phyloP scores from a whole-genome alignment of 768 basidiomycete species.

The Mycena chlorophos region DNA sequence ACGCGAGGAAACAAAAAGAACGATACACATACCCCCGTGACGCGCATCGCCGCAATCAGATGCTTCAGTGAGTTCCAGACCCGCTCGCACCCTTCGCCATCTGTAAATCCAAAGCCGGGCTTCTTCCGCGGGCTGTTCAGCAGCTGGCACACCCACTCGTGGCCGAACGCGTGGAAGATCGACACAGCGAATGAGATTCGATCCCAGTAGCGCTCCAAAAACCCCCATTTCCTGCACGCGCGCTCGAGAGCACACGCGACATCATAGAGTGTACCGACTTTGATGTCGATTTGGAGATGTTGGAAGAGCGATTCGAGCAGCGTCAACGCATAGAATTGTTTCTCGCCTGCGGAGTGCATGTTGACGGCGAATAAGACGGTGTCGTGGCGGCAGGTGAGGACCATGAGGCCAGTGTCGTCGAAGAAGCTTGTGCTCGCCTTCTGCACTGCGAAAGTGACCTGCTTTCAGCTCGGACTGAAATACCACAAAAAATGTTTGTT shows the following conservation, averaged over 20 bases:
- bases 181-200: slow-evolving; percentile 33
- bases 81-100: slow-evolving; percentile 37
- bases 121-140: slow-evolving; percentile 32
- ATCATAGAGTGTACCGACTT: slow-evolving; percentile 26
- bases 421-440: slow-evolving; percentile 16
- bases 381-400: slow-evolving; percentile 35
- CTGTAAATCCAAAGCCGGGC: slow-evolving; percentile 29
- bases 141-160: slow-evolving; percentile 40
- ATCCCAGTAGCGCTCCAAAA: not conserved
- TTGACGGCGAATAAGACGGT: slow-evolving; percentile 34
- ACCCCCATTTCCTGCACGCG: slow-evolving; percentile 10
- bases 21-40: slow-evolving; percentile 32
- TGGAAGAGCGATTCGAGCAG: slow-evolving; percentile 31
- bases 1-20: not conserved
- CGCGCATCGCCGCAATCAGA: slow-evolving; percentile 35
- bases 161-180: slow-evolving; percentile 42
- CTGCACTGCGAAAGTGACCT: too few relatives aligned
- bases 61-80: slow-evolving; percentile 37
- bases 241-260: slow-evolving; percentile 31
- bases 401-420: slow-evolving; percentile 32
- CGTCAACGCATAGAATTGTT: slow-evolving; percentile 32
- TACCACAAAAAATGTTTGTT: too few relatives aligned
- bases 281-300: slow-evolving; percentile 23
- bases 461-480: too few relatives aligned
- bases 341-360: slow-evolving; percentile 32